Base-by-base conservation (phyloP, 805 yeast species). In the Spathaspora hagerdaliae region DNA sequence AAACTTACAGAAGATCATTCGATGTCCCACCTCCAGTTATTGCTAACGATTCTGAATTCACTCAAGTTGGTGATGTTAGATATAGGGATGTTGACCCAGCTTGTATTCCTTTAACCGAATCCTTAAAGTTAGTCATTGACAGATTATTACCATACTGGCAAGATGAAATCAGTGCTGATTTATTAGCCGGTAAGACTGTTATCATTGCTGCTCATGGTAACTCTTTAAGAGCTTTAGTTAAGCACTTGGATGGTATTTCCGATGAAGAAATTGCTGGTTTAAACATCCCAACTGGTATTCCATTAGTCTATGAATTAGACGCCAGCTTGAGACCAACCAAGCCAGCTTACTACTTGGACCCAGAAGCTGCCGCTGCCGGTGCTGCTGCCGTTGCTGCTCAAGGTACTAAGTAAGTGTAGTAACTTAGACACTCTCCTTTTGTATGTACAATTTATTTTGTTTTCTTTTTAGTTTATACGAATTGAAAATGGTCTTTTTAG, bases 331-430 rank as follows among this genome's bases (percentile, higher is more conserved):
- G 82, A 74, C 97, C 97, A 74, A 77, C 84, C 67, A 90, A 90
- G 83, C 86, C 89, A 58, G 83, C 95, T 60, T 89, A 91, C 82
- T 91, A 91, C 84, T 85, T 91, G 74, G 98, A 91, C 77, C 98
- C 98, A 63, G 97, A 89, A 78, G 98, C 97, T 64, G 98, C 98
- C 64, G 96, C 91, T 55, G 97, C 97, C 46, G 98, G 98, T 80
- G 98, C 97, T 56, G 97, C 97, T 65, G 97, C 97, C 50, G 98
- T 91, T 60, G 98, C 97, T 61, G 88, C 88, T 61, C 98, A 91
- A 78, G 98, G 98, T 36, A 56, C 69, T 33, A 71, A 71, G 65
- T 39, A 39, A 32, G 7, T 39, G 7, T 39, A 2, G 24, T 19
- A 3, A 19, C 24, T 19, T 19, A 19, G 24, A 19, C n/a, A n/a